A percentile compares a stretch with the other conserved stretches of the same genome.
These are phyloP conservation scores for Aspergillus conjunctus DNA, from an alignment of 495 filamentous ascomycete species.

Conservation along the genomic window DNA sequence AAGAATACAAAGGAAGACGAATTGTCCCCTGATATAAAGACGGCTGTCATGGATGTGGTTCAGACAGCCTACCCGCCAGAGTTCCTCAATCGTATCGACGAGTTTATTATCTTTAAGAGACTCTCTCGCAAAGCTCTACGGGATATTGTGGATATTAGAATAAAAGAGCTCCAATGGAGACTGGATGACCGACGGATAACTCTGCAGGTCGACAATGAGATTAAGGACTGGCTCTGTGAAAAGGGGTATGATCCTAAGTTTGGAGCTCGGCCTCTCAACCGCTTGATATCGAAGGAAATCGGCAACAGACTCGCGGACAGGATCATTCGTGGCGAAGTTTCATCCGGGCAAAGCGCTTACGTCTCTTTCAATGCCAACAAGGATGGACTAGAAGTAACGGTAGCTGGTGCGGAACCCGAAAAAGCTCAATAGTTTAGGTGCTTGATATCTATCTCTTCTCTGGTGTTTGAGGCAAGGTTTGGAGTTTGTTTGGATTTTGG, in stretches of 20 bases:
- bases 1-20: slow-evolving; percentile 62
- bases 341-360: slow-evolving; percentile 67
- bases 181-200: slow-evolving; percentile 84
- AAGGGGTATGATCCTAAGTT: slow-evolving; percentile 88
- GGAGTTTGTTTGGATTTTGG: not conserved
- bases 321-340: slow-evolving; percentile 85
- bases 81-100: slow-evolving; percentile 95
- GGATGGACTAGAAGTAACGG: slow-evolving; percentile 35
- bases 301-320: slow-evolving; percentile 85
- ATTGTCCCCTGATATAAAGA: slow-evolving; percentile 68
- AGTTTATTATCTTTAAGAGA: slow-evolving; percentile 93
- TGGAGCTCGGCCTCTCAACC: slow-evolving; percentile 90
- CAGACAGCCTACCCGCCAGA: slow-evolving; percentile 78
- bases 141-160: slow-evolving; percentile 91
- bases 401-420: slow-evolving; percentile 16
- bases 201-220: slow-evolving; percentile 67
- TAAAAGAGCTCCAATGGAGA: slow-evolving; percentile 80
- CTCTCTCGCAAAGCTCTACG: slow-evolving; percentile 75
- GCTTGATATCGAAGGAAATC: slow-evolving; percentile 85
- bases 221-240: slow-evolving; percentile 83
- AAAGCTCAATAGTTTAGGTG: slow-evolving; percentile 7
- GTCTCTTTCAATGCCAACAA: slow-evolving; percentile 61
- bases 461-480: slow-evolving; percentile 8
- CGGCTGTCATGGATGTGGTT: slow-evolving; percentile 89
- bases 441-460: not conserved